phyloP scores from a whole-genome alignment of 2,329 filamentous ascomycete species.

The Colletotrichum trifolii region DNA sequence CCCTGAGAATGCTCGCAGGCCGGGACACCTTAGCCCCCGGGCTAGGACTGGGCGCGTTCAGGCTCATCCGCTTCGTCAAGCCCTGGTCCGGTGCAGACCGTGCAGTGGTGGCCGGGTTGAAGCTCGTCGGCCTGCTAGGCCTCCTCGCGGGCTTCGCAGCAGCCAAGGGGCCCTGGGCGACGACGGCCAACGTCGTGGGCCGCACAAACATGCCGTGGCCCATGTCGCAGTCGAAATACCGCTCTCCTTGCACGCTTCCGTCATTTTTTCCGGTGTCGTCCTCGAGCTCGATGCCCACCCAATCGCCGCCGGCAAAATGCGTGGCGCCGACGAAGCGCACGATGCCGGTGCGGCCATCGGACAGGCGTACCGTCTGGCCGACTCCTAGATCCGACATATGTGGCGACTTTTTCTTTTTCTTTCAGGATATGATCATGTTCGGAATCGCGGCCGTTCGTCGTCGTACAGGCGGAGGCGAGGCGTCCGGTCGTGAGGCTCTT shows the following conservation, averaged over 20 bases:
- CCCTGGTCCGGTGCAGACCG: conserved; percentile 62
- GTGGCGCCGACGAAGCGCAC: conserved; percentile 87
- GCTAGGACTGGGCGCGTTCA: conserved; percentile 79
- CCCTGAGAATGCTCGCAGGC: conserved; percentile 67
- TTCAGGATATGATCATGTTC: conserved; percentile 28
- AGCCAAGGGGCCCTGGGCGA: conserved; percentile 58
- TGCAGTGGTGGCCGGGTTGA: conserved; percentile 50
- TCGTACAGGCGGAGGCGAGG: no score
- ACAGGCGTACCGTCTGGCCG: conserved; percentile 83
- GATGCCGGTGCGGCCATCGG: conserved; percentile 79
- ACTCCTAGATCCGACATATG: conserved; percentile 68
- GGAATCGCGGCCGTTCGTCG: not conserved
- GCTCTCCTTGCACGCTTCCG: conserved; percentile 85
- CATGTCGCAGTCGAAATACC: conserved; percentile 88
- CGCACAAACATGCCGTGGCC: conserved; percentile 87
- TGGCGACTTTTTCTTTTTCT: conserved; percentile 30
- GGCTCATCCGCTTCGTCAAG: conserved; percentile 71
- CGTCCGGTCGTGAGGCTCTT: conserved; percentile 10
- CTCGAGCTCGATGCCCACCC: conserved; percentile 90
- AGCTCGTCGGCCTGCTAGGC: conserved; percentile 61
- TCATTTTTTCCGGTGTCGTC: conserved; percentile 91
- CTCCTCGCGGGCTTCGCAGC: conserved; percentile 51
- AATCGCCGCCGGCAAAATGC: conserved; percentile 82
- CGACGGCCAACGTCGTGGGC: conserved; percentile 72
- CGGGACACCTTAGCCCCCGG: conserved; percentile 69